Conservation (phyloP, 352 stramenopile genomes). For the Phytophthora syringae region DNA sequence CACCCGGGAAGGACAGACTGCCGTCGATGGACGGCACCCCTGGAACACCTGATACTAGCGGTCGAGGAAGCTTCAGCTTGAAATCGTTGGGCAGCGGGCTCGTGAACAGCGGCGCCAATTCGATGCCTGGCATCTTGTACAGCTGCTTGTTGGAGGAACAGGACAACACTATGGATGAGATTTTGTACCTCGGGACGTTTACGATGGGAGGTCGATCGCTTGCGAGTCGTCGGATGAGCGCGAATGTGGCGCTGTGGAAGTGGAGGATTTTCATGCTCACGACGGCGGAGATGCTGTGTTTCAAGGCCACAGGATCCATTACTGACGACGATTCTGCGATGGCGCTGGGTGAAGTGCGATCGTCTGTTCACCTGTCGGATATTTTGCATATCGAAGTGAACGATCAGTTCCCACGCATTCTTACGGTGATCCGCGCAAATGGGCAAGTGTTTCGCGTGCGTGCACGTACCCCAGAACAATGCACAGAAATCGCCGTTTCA, state of each 20-base stretch:
- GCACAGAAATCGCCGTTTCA: conserved; percentile 56
- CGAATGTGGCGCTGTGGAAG: conserved; percentile 82
- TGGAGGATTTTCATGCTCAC: conserved; percentile 82
- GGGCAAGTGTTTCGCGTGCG: conserved; percentile 76
- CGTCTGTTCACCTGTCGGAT: conserved; percentile 75
- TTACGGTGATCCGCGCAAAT: conserved; percentile 78
- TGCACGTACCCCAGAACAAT: conserved; percentile 70
- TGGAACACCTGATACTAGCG: conserved; percentile 13
- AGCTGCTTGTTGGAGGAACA: conserved; percentile 77
- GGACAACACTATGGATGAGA: conserved; percentile 80
- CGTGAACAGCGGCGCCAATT: conserved; percentile 18
- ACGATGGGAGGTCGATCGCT: conserved; percentile 78
- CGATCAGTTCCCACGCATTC: conserved; percentile 71
- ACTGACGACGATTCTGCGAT: conserved; percentile 35
- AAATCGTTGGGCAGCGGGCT: conserved; percentile 31
- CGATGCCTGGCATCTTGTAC: conserved; percentile 73
- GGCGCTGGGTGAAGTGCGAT: conserved; percentile 70
- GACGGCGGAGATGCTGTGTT: conserved; percentile 77
- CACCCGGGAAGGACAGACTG: conserved; percentile 16
- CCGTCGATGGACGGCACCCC: conserved; percentile 7
- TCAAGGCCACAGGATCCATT: conserved; percentile 60
- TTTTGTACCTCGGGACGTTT: conserved; percentile 80
- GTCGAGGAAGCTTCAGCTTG: conserved; percentile 35
- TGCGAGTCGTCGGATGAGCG: conserved; percentile 71
- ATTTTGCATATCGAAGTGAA: conserved; percentile 83